Percentiles rank a stretch among this genome's conserved stretches.
Conservation (phyloP, 441 rosid species). For the Dalechampia spathulata region DNA sequence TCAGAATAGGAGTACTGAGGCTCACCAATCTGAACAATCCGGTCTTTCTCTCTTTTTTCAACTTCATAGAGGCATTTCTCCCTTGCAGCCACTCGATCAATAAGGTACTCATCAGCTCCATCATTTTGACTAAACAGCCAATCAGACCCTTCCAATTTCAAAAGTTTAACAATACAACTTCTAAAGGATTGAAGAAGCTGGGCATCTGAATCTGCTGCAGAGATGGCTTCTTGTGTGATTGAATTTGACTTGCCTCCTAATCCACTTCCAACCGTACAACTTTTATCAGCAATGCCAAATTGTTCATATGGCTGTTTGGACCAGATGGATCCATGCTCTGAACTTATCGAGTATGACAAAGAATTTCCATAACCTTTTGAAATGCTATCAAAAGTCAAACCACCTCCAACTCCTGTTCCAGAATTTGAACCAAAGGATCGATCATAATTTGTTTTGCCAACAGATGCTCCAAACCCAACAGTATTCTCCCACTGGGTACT, state of each 20-base stretch:
- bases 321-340: constrained; percentile 78
- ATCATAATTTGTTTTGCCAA: constrained; percentile 41
- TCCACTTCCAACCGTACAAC: constrained; percentile 40
- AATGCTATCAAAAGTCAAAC: constrained; percentile 38
- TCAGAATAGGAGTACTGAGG: constrained; percentile 30
- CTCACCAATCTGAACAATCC: constrained; percentile 39
- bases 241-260: constrained; percentile 42
- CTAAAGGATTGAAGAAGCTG: constrained; percentile 79
- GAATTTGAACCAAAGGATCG: constrained; percentile 38
- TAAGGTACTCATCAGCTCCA: constrained; percentile 87
- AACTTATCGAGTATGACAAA: constrained; percentile 24
- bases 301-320: constrained; percentile 95
- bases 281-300: constrained; percentile 78
- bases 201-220: constrained; percentile 57
- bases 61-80: constrained; percentile 70
- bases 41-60: constrained; percentile 58
- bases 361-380: constrained; percentile 47
- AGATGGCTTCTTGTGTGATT: constrained; percentile 31
- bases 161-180: constrained; percentile 65
- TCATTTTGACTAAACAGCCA: constrained; percentile 85
- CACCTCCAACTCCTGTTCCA: constrained; percentile 42
- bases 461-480: constrained; percentile 46
- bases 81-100: constrained; percentile 86
- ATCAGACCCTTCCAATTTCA: constrained; percentile 89
- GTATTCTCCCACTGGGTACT: constrained; percentile 46